Evolutionary conservation across 2,329 filamentous ascomycete genomes (phyloP).

Genomic region (Cytospora piceae): DNA sequence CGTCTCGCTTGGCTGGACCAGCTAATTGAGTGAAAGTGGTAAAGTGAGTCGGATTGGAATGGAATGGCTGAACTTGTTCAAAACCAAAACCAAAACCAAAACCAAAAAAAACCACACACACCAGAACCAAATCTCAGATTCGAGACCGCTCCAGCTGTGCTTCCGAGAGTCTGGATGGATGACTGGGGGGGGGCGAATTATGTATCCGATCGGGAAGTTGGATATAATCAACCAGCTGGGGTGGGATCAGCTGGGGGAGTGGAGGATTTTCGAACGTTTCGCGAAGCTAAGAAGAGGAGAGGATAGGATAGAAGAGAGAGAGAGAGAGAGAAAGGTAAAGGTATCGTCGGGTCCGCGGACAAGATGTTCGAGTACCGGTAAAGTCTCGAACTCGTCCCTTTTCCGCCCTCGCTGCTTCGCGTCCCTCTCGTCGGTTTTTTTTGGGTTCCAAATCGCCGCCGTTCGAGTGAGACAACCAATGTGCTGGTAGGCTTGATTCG

Average conservation of each 20-base stretch:
- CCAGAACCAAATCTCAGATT: background rate
- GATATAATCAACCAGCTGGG: background rate
- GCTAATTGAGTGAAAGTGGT: background rate
- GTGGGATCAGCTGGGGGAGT: background rate
- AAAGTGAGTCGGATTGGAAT: slow-evolving; percentile 6
- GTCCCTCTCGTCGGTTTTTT: slow-evolving; percentile 19
- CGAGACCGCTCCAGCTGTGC: slow-evolving; percentile 5
- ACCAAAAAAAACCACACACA: slow-evolving; percentile 5
- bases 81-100: background rate
- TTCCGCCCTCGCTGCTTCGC: slow-evolving; percentile 14
- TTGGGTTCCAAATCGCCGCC: slow-evolving; percentile 28
- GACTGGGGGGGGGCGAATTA: background rate
- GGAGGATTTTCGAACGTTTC: slow-evolving; percentile 10
- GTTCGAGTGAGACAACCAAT: slow-evolving; percentile 28
- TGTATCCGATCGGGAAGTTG: slow-evolving; percentile 1
- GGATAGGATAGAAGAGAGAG: background rate
- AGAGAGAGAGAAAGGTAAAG: slow-evolving; percentile 5
- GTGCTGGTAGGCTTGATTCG: slow-evolving; percentile 27
- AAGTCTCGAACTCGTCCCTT: slow-evolving; percentile 20
- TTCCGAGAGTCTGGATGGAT: background rate
- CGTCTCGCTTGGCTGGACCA: slow-evolving; percentile 27
- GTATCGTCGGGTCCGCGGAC: slow-evolving; percentile 22
- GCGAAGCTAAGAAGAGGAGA: background rate
- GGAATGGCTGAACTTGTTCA: background rate
- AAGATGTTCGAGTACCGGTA: slow-evolving; percentile 17